Evolutionary conservation across 139 green algal species (phyloP), one percentile per base, ranked within the genome.

Genomic region (Chlorella sp.): DNA sequence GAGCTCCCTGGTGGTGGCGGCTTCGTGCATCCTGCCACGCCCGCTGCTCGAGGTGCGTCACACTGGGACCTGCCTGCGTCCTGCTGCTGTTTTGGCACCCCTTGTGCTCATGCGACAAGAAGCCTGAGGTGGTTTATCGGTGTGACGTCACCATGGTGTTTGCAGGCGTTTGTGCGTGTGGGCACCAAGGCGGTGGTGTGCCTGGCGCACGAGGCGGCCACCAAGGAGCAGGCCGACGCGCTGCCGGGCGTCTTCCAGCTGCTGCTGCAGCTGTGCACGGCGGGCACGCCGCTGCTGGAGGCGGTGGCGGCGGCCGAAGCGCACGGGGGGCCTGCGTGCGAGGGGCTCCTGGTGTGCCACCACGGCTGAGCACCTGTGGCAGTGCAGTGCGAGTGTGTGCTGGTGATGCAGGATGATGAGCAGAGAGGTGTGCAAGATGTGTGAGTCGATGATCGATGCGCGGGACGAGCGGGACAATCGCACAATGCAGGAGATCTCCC

Each of bases 141-240:
- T n/a, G n/a, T n/a, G n/a, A n/a, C n/a, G n/a, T n/a, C n/a, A n/a
- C n/a, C n/a, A n/a, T n/a, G n/a, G n/a, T 64, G 55, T 20, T n/a
- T 64, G 61, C 29, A 67, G 61, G 61, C 61, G n/a, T 67, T 67
- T 27, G n/a, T 67, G 61, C 61, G 61, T 30, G 23, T 2, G 2
- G 61, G 61, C 61, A 27, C 34, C 3, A 34, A 35, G 27, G 61
- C 61, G 3, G 27, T 67, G n/a, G n/a, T 67, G 42, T 55, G 42
- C 42, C 42, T 55, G 42, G 42, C 42, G 17, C 42, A 55, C 10
- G 42, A 55, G 42, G 10, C 42, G 10, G 42, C 10, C 10, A 17
- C 10, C 42, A 10, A 10, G 42, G 10, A 55, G 42, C 42, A 55
- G 42, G 10, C 10, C 10, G 42, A 10, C 10, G 42, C 42, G 42